Evolutionary conservation across 495 filamentous ascomycete species (phyloP), one percentile per base, ranked within the genome.

Genomic region (Penicillium dipodomyicola): DNA sequence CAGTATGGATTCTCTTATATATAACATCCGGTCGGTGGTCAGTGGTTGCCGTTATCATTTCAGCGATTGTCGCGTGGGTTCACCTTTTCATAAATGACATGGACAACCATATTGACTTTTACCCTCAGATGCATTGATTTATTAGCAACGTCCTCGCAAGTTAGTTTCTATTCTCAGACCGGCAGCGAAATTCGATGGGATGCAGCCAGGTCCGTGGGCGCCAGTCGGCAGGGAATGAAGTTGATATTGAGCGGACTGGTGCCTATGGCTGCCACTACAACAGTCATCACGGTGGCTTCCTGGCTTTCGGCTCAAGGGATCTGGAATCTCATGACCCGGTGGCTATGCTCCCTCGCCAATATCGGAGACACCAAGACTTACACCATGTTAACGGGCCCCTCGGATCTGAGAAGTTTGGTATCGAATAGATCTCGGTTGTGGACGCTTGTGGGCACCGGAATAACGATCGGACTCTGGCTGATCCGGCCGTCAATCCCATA

Each of bases 401-500:
- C 25, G 5, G 41, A 50, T 44, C 8, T 41, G 47, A 47, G 39
- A 43, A 53, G 14, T 46, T 22, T 49, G 37, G 19, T 22, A 14
- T 47, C 33, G 17, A 56, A 54, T 30, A 46, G 32, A 35, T 20
- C 40, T 5, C 52, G 56, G 19, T 33, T 56, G 12, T 63, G 56
- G 49, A 62, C 60, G 1, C 19, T 60, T 11, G 47, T 43, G 20
- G 32, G 43, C 2, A 39, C 37, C 3, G 43, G 19, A 17, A 4
- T 56, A 5, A 63, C 57, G 17, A 29, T 56, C 9, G 54, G 27
- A 11, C 45, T 61, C 2, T 67, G 57, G 51, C 4, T 65, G 14
- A 48, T 56, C 10, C 63, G 70, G 19, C 70, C 70, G 9, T 20
- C 64, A 12, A 49, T 71, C 6, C 68, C 70, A 0, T 73, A 67